Percentiles rank a stretch among this genome's conserved stretches.
Evolutionary conservation across 495 filamentous ascomycete genomes (phyloP).

Genomic region (Trichoderma gamsii): DNA sequence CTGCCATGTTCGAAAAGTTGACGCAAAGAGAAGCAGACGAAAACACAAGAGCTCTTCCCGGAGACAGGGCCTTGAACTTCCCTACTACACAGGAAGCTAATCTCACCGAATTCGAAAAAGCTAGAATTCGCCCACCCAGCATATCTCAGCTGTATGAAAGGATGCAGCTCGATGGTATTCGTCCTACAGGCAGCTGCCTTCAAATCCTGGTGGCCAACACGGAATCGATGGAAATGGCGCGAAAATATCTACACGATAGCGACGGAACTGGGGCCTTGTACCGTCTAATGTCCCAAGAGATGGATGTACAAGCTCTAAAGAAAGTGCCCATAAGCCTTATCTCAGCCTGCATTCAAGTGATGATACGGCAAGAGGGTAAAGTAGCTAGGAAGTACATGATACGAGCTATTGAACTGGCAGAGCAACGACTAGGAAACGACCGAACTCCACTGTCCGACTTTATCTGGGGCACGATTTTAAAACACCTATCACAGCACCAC

Average conservation of each 20-base stretch:
- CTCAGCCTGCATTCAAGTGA: conserved; percentile 6
- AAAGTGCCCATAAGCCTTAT: conserved; percentile 6
- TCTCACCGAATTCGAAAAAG: conserved; percentile 38
- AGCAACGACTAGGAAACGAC: background rate
- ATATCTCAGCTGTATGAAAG: conserved; percentile 32
- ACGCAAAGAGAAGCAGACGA: conserved; percentile 21
- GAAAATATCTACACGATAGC: conserved; percentile 35
- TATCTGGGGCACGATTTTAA: conserved; percentile 7
- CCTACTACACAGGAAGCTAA: conserved; percentile 32
- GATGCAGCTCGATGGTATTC: conserved; percentile 33
- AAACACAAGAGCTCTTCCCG: conserved; percentile 28
- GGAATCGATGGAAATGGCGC: conserved; percentile 24
- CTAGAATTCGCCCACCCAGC: conserved; percentile 34
- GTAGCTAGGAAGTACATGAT: background rate
- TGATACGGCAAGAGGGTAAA: conserved; percentile 1
- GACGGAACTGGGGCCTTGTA: background rate
- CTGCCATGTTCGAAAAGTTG: conserved; percentile 42
- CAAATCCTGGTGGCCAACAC: conserved; percentile 31
- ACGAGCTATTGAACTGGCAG: background rate
- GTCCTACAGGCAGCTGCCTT: conserved; percentile 31
- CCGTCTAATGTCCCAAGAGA: conserved; percentile 1
- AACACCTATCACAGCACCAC: conserved; percentile 2
- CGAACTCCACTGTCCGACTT: background rate
- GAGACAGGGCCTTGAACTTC: conserved; percentile 33
- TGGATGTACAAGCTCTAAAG: background rate